Evolutionary conservation across 2,329 filamentous ascomycete genomes (phyloP), one percentile per base, ranked within the genome.

Genomic region (Aureobasidium namibiae): DNA sequence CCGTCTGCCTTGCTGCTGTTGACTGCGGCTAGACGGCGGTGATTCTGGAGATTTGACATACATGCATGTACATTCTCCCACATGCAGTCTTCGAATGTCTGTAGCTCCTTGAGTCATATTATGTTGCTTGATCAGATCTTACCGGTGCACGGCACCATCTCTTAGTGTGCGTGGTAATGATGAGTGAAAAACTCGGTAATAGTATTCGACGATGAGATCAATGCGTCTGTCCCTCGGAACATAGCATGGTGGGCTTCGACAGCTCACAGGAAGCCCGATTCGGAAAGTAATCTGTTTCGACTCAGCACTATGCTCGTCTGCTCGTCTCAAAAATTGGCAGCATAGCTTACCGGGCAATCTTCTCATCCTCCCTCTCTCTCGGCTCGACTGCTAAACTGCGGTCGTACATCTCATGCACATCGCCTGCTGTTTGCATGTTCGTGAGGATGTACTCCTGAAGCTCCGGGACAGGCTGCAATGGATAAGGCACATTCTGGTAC

Each of bases 371-470:
- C 68, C 94, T 84, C 78, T 99, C 94, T 68, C 94, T 84, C 63
- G 94, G 94, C 73, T 99, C 94, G 62, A 99, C 86, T 69, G 87
- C 82, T 76, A 99, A 79, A 76, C 91, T 96, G 80, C 92, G 92
- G 74, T 97, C 92, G 78, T 97, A 99, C 94, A 97, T 97, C 79
- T 97, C 92, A 73, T 97, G 92, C 63, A 99, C 94, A 72, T 97
- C 92, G 56, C 91, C 89, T 4, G 94, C 92, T 31, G 87, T 88
- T 76, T 95, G 88, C 89, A 97, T 95, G 73, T 97, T 96, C 72
- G 86, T 92, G 66, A 96, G 76, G 65, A 99, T 96, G 75, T 97
- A 99, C 66, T 97, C 92, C 72, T 97, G 92, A 65, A 99, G 79
- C 75, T 97, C 94, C 1, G 86, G 83, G 16, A 99, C 92, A 0